A percentile compares a stretch with the other conserved stretches of the same genome.
phyloP scores from a whole-genome alignment of 192 early-diverging fungal species.

The Coemansia sp. region DNA sequence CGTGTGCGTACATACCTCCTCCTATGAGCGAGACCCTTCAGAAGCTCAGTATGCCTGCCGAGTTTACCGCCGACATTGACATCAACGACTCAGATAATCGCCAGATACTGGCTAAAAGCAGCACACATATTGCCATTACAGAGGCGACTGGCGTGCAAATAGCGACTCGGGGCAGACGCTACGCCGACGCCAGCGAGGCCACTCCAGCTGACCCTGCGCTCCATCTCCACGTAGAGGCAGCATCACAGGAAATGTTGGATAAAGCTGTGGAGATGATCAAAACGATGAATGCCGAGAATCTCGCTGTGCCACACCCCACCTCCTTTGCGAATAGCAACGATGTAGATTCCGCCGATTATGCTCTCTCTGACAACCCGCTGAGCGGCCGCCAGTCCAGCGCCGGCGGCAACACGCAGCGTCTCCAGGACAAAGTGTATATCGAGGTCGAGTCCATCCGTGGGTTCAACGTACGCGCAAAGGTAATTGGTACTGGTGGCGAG shows the following conservation, averaged over 20 bases:
- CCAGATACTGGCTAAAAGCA: slow-evolving; percentile 77
- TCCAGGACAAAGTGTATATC: slow-evolving; percentile 73
- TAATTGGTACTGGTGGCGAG: slow-evolving; percentile 77
- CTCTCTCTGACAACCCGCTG: slow-evolving; percentile 45
- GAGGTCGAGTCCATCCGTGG: slow-evolving; percentile 74
- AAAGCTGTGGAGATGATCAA: slow-evolving; percentile 74
- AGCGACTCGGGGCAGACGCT: slow-evolving; percentile 84
- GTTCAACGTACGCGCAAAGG: slow-evolving; percentile 85
- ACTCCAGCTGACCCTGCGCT: slow-evolving; percentile 80
- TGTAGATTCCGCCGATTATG: slow-evolving; percentile 1
- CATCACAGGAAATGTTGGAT: slow-evolving; percentile 69
- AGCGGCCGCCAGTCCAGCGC: slow-evolving; percentile 18
- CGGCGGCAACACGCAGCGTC: background rate
- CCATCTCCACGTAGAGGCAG: slow-evolving; percentile 76
- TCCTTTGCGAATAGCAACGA: slow-evolving; percentile 9
- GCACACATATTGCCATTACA: slow-evolving; percentile 74
- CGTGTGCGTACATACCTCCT: slow-evolving; percentile 11
- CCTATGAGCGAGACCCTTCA: slow-evolving; percentile 8
- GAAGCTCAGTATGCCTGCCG: background rate
- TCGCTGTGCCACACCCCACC: background rate
- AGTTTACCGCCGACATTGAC: slow-evolving; percentile 66
- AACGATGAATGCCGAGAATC: slow-evolving; percentile 57
- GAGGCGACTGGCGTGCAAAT: slow-evolving; percentile 76
- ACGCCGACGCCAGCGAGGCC: slow-evolving; percentile 71
- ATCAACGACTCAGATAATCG: slow-evolving; percentile 87